A percentile compares a stretch with the other conserved stretches of the same genome.
phyloP scores from a whole-genome alignment of 805 yeast species.

The Ogataea nitratoaversa region DNA sequence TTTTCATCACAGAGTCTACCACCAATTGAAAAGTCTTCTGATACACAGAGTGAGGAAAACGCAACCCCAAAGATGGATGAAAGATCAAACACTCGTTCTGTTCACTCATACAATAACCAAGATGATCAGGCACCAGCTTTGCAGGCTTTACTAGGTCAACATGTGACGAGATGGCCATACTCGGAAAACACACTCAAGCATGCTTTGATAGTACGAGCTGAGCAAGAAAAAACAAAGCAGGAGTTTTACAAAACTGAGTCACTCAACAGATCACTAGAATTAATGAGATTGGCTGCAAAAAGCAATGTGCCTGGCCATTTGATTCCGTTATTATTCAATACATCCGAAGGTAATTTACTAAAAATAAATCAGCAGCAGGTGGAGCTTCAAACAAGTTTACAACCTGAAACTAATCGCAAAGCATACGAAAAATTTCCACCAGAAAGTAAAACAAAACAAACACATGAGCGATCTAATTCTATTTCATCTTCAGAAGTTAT shows the following conservation, averaged over 20 bases:
- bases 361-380: constrained; percentile 7
- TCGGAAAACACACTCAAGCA: constrained; percentile 54
- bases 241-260: constrained; percentile 67
- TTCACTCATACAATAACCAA: not conserved
- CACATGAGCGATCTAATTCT: constrained; percentile 11
- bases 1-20: not conserved
- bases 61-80: not conserved
- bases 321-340: constrained; percentile 54
- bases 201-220: constrained; percentile 56
- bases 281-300: constrained; percentile 55
- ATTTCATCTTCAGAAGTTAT: constrained; percentile 6
- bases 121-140: constrained; percentile 31
- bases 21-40: not conserved
- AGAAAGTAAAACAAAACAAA: constrained; percentile 2
- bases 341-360: constrained; percentile 13
- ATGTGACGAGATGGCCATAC: constrained; percentile 48
- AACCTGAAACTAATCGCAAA: not conserved
- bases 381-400: not conserved
- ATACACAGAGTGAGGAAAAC: not conserved
- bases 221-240: constrained; percentile 81
- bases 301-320: constrained; percentile 61
- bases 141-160: constrained; percentile 49
- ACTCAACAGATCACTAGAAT: constrained; percentile 53
- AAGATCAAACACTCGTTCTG: not conserved
- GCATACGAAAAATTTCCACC: constrained; percentile 9